Base-by-base conservation (phyloP, 225 moss, liverwort and hornwort species). In the Neckera pumila region DNA sequence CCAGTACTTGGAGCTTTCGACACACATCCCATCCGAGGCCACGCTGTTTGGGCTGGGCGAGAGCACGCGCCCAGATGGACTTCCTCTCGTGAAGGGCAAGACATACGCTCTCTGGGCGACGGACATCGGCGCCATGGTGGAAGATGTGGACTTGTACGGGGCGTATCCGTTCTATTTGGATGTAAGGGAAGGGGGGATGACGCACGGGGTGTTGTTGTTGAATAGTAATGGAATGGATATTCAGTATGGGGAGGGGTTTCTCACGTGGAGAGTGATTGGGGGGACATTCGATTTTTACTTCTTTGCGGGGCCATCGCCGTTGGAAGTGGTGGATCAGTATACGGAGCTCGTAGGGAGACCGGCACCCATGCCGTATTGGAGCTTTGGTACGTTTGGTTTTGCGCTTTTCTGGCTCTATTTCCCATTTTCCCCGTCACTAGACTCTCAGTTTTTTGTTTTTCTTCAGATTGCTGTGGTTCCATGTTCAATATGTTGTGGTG, bases 201-300 rank as follows among this genome's bases (percentile, higher is more conserved):
- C 97, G n/a, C 98, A 98, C 88, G 94, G 95, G 30, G 97, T 98
- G 78, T 76, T 98, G 74, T 90, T 98, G 33, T 83, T 98, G 43
- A 98, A 98, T 72, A 98, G 97, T 84, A 98, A 98, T 54, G 98
- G 96, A 47, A 97, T 98, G 97, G 98, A 98, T n/a, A 89, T 97
- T 62, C 86, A 88, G 4, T 91, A 91, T 42, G 92, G 91, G 40
- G 86, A 85, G 3, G 91, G 87, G 2, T 94, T 40, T 42, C 77
- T 98, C 23, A 97, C 98, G 13, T 98, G 90, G 85, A 93, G 90
- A 21, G 90, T 95, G 26, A 89, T 98, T 3, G 98, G 98, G 3
- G 98, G 98, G 2, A 85, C 91, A 9, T 87, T 97, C 21, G 98
- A 98, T 62, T 95, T 98, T 40, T 98, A 97, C 90, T 95, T 97